These are phyloP conservation scores for Suillus hirtellus DNA, from an alignment of 768 basidiomycete species.

Conservation along the genomic window DNA sequence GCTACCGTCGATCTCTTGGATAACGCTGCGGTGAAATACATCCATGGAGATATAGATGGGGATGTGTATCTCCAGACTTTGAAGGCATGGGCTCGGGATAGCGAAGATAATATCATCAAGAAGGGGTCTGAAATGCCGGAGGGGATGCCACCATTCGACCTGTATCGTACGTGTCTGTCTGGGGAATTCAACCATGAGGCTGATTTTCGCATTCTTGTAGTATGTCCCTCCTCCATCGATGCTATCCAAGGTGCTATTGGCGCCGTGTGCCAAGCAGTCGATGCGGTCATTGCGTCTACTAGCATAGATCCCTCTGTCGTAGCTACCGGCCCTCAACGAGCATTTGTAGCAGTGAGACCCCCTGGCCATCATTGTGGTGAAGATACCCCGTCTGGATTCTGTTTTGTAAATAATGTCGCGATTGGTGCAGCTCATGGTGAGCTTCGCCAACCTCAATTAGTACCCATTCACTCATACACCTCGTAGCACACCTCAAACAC, in stretches of 20 bases:
- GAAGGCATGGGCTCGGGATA: constrained; percentile 57
- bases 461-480: constrained; percentile 1
- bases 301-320: constrained; percentile 11
- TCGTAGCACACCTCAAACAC: constrained; percentile 78
- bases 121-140: constrained; percentile 77
- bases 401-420: constrained; percentile 93
- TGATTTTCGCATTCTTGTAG: constrained; percentile 35
- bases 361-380: constrained; percentile 97
- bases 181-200: not conserved
- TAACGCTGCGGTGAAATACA: constrained; percentile 66
- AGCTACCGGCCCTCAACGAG: constrained; percentile 38
- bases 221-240: constrained; percentile 73
- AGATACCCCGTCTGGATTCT: constrained; percentile 88
- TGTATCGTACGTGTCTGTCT: constrained; percentile 62
- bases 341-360: constrained; percentile 85
- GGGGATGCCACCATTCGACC: constrained; percentile 70
- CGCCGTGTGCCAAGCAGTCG: constrained; percentile 87
- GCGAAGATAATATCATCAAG: constrained; percentile 56
- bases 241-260: constrained; percentile 84
- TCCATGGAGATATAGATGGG: constrained; percentile 70
- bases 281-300: constrained; percentile 48
- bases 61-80: constrained; percentile 70
- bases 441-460: constrained; percentile 14
- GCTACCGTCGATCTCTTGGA: constrained; percentile 56
- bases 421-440: constrained; percentile 89